Evolutionary conservation across 2,329 filamentous ascomycete genomes (phyloP).

Genomic region (Aspergillus versicolor): DNA sequence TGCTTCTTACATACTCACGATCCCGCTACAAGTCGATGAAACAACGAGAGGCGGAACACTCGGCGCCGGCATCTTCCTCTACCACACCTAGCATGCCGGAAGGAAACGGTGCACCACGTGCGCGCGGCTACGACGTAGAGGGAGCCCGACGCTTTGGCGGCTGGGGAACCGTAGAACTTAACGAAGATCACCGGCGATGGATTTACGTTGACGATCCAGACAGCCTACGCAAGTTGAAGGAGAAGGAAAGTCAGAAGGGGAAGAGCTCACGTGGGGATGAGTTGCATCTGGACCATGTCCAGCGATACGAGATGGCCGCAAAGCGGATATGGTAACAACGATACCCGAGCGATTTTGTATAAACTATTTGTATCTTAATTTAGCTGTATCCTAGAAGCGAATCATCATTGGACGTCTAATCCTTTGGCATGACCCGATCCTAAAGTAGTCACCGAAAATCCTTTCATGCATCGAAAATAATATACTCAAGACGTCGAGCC

Average conservation of each 20-base stretch:
- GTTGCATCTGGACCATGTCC: slow-evolving; percentile 65
- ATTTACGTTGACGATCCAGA: slow-evolving; percentile 85
- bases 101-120: slow-evolving; percentile 21
- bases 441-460: no score
- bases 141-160: slow-evolving; percentile 77
- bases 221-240: slow-evolving; percentile 62
- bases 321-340: slow-evolving; percentile 83
- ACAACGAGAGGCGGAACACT: slow-evolving; percentile 52
- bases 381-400: background rate
- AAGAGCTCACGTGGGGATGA: slow-evolving; percentile 55
- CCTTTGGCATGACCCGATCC: background rate
- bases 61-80: slow-evolving; percentile 4
- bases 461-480: no score
- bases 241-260: slow-evolving; percentile 62
- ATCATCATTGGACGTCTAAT: background rate
- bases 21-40: slow-evolving; percentile 82
- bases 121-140: slow-evolving; percentile 58
- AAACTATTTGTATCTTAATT: background rate
- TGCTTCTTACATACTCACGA: slow-evolving; percentile 74
- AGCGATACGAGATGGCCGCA: slow-evolving; percentile 89
- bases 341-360: background rate
- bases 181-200: slow-evolving; percentile 80
- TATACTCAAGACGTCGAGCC: no score
- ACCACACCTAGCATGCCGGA: slow-evolving; percentile 8
- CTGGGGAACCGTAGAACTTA: slow-evolving; percentile 82